Conservation (phyloP, 257 asterid species). For the Eucommia ulmoides region DNA sequence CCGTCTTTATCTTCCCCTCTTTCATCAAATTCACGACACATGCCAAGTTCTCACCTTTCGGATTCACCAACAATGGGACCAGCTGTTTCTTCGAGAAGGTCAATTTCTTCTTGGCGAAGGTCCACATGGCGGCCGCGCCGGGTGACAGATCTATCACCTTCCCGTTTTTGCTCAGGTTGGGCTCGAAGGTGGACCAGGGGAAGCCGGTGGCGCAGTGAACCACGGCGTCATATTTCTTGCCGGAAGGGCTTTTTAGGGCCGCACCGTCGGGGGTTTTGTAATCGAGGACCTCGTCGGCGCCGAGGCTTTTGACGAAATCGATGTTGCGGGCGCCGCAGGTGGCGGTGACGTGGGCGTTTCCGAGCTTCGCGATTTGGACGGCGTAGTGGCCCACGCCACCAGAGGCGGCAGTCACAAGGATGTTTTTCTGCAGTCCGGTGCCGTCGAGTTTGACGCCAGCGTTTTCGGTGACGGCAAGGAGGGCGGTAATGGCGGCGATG, state of each 20-base stretch:
- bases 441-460: slow-evolving; percentile 38
- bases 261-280: slow-evolving; percentile 57
- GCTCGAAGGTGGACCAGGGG: slow-evolving; percentile 50
- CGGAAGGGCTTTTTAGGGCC: slow-evolving; percentile 50
- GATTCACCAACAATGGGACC: slow-evolving; percentile 19
- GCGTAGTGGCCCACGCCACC: slow-evolving; percentile 79
- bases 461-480: slow-evolving; percentile 26
- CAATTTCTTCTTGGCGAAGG: slow-evolving; percentile 25
- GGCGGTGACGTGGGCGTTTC: slow-evolving; percentile 55
- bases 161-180: slow-evolving; percentile 31
- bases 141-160: slow-evolving; percentile 48
- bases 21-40: slow-evolving; percentile 38
- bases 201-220: slow-evolving; percentile 38
- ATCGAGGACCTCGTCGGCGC: slow-evolving; percentile 74
- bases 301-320: slow-evolving; percentile 45
- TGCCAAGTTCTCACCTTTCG: slow-evolving; percentile 23
- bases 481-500: slow-evolving; percentile 48
- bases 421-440: slow-evolving; percentile 30
- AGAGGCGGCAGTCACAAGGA: slow-evolving; percentile 56
- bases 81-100: slow-evolving; percentile 36
- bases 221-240: slow-evolving; percentile 49
- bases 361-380: slow-evolving; percentile 67
- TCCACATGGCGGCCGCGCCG: slow-evolving; percentile 26
- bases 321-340: slow-evolving; percentile 75
- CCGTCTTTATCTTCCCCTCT: slow-evolving; percentile 53